Conservation (phyloP, 2,329 filamentous ascomycete genomes). For the Aureobasidium subglaciale region DNA sequence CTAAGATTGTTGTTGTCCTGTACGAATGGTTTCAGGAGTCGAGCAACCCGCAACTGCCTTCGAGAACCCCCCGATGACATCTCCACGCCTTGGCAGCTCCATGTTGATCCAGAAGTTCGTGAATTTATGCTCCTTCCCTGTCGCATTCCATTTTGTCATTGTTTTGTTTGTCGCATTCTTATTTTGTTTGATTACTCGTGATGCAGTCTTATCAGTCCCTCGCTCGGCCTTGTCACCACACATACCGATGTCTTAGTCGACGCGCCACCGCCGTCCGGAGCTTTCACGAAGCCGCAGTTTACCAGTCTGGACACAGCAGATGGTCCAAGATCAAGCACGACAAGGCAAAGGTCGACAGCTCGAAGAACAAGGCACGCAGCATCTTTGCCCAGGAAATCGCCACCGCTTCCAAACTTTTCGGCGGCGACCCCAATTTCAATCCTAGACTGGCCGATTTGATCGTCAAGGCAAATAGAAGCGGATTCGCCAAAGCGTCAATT, state of each 20-base stretch:
- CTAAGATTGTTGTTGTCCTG: not conserved
- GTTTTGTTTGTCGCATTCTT: not conserved
- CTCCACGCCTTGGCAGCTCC: not conserved
- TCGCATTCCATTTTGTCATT: not conserved
- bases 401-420: slow-evolving; percentile 70
- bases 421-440: slow-evolving; percentile 66
- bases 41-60: not conserved
- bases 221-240: not conserved
- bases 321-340: slow-evolving; percentile 97
- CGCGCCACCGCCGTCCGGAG: slow-evolving; percentile 7
- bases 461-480: slow-evolving; percentile 71
- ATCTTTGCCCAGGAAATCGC: slow-evolving; percentile 65
- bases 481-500: slow-evolving; percentile 76
- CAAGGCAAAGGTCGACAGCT: slow-evolving; percentile 77
- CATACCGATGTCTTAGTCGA: slow-evolving; percentile 10
- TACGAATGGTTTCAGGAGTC: slow-evolving; percentile 2
- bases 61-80: slow-evolving; percentile 1
- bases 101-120: not conserved
- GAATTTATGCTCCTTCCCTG: not conserved
- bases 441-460: slow-evolving; percentile 68
- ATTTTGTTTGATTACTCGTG: not conserved
- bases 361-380: slow-evolving; percentile 66
- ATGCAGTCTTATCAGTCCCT: slow-evolving; percentile 10
- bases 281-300: slow-evolving; percentile 16
- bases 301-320: slow-evolving; percentile 68